phyloP scores from a whole-genome alignment of 805 yeast species.

The Myxozyma udenii region DNA sequence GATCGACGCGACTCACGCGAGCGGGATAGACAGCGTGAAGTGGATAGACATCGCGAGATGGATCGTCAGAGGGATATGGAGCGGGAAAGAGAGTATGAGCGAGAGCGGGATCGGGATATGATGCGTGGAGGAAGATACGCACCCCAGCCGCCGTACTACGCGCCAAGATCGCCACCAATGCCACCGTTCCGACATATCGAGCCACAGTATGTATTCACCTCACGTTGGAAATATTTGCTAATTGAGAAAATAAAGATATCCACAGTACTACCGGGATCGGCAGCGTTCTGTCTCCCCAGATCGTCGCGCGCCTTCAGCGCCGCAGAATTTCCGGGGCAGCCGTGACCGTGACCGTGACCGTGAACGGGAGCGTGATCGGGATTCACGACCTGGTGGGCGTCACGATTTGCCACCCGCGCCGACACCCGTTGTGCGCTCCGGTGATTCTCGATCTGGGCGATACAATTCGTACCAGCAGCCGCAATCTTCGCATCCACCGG shows the following conservation, averaged over 20 bases:
- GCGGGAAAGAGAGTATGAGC: neutral
- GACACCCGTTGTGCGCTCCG: too few relatives aligned
- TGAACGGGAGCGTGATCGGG: neutral
- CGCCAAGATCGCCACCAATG: neutral
- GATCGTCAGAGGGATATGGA: too few relatives aligned
- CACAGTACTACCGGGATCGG: constrained; percentile 6
- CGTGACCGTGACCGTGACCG: neutral
- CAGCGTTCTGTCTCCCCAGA: constrained; percentile 26
- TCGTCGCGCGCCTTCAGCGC: constrained; percentile 4
- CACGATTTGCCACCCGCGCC: constrained; percentile 2
- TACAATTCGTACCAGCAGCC: too few relatives aligned
- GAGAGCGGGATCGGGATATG: neutral
- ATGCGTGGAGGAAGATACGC: neutral
- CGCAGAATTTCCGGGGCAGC: neutral
- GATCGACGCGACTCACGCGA: constrained; percentile 3
- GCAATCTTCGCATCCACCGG: neutral
- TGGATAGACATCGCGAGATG: neutral
- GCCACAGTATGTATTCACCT: constrained; percentile 3
- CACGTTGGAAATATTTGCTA: neutral
- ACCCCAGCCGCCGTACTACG: neutral
- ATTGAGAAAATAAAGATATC: neutral
- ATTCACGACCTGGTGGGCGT: too few relatives aligned
- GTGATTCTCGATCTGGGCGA: too few relatives aligned
- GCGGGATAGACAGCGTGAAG: neutral
- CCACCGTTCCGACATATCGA: constrained; percentile 1